A percentile compares a stretch with the other conserved stretches of the same genome.
These are phyloP conservation scores for Linnemannia zychae DNA, from an alignment of 192 early-diverging fungal species.

Conservation along the genomic window DNA sequence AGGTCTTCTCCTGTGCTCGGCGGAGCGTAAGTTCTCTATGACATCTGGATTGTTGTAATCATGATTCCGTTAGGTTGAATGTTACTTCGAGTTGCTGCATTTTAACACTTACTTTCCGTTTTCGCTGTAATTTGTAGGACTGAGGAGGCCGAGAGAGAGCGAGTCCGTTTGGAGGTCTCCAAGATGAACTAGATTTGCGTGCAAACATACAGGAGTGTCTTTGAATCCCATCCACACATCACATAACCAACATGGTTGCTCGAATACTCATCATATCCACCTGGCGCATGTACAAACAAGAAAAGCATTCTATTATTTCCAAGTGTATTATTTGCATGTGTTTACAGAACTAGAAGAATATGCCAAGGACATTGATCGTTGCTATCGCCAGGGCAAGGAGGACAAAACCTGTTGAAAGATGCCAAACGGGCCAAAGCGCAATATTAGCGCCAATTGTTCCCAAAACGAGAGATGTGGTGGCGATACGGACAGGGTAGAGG, in stretches of 20 bases:
- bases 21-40: constrained; percentile 13
- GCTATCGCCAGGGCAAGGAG: constrained; percentile 31
- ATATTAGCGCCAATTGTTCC: constrained; percentile 29
- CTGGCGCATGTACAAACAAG: background rate
- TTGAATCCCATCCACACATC: background rate
- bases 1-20: constrained; percentile 4
- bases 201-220: background rate
- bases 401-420: constrained; percentile 38
- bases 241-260: background rate
- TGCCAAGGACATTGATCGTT: constrained; percentile 30
- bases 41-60: background rate
- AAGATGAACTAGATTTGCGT: constrained; percentile 44
- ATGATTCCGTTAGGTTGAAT: background rate
- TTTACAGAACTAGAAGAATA: constrained; percentile 23
- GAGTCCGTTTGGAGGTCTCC: constrained; percentile 43
- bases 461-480: constrained; percentile 23
- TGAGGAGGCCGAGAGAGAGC: constrained; percentile 38
- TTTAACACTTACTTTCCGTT: background rate
- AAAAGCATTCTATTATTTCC: too few species aligned
- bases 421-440: constrained; percentile 51
- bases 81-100: background rate
- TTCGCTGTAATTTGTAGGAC: background rate
- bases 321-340: too few species aligned
- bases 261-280: background rate
- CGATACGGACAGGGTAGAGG: constrained; percentile 36